Evolutionary conservation across 495 filamentous ascomycete genomes (phyloP).

Genomic region (Penicillium arizonense): DNA sequence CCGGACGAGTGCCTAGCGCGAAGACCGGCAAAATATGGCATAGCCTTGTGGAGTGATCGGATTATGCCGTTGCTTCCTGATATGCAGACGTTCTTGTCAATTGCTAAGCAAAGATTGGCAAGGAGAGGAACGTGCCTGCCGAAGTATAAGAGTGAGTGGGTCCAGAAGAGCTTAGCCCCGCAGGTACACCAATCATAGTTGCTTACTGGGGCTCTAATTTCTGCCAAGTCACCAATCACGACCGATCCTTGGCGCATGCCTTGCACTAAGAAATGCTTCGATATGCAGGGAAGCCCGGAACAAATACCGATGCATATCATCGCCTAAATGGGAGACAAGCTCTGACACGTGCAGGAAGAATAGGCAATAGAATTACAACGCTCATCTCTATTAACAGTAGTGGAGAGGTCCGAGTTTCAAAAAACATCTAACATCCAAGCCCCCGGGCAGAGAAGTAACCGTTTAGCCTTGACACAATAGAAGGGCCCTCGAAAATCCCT

Average conservation of each 20-base stretch:
- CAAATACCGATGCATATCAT: background rate
- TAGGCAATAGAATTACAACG: too few species aligned
- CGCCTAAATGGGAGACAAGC: background rate
- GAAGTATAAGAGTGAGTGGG: background rate
- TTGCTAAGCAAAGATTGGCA: too few species aligned
- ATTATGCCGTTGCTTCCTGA: too few species aligned
- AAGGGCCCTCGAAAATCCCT: constrained; percentile 16
- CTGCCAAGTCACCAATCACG: constrained; percentile 4
- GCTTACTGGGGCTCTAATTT: background rate
- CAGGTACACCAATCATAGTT: constrained; percentile 7
- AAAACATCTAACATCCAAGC: constrained; percentile 1
- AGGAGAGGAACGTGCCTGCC: too few species aligned
- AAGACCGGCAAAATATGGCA: too few species aligned
- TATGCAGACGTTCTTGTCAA: too few species aligned
- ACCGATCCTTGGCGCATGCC: background rate
- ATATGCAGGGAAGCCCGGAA: background rate
- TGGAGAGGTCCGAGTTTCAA: background rate
- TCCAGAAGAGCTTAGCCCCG: background rate
- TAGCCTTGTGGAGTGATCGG: too few species aligned
- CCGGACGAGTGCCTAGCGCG: too few species aligned
- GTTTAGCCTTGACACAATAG: constrained; percentile 7
- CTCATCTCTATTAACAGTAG: background rate
- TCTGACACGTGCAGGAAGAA: too few species aligned
- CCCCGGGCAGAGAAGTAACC: constrained; percentile 16
- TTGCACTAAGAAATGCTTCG: background rate